Evolutionary conservation across 805 yeast species (phyloP).

Genomic region (Cyberlindnera maclurae): DNA sequence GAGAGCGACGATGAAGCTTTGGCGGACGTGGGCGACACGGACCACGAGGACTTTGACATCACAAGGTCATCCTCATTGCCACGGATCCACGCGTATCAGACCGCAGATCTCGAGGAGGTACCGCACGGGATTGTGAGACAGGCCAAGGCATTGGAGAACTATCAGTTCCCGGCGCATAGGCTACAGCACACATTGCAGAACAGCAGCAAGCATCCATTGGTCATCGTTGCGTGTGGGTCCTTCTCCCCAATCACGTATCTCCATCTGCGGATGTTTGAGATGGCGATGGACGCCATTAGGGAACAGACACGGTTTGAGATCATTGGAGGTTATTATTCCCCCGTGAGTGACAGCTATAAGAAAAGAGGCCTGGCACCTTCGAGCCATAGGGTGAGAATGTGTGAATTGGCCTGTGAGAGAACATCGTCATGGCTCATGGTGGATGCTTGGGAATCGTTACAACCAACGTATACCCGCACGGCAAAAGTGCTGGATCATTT

Average conservation of each 20-base stretch:
- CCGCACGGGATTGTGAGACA: slow-evolving; percentile 92
- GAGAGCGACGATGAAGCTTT: slow-evolving; percentile 19
- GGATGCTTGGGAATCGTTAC: slow-evolving; percentile 97
- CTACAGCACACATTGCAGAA: slow-evolving; percentile 63
- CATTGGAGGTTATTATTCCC: slow-evolving; percentile 93
- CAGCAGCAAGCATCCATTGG: slow-evolving; percentile 78
- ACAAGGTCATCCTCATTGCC: slow-evolving; percentile 20
- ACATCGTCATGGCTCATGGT: slow-evolving; percentile 98
- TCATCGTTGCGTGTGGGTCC: slow-evolving; percentile 95
- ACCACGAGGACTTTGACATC: slow-evolving; percentile 8
- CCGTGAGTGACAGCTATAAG: slow-evolving; percentile 87
- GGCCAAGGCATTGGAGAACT: slow-evolving; percentile 60
- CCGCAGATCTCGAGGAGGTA: slow-evolving; percentile 94
- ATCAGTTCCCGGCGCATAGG: slow-evolving; percentile 84
- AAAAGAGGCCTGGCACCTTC: slow-evolving; percentile 91
- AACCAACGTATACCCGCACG: slow-evolving; percentile 84
- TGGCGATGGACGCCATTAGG: slow-evolving; percentile 90
- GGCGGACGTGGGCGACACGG: slow-evolving; percentile 7
- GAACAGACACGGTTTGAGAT: slow-evolving; percentile 94
- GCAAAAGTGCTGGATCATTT: slow-evolving; percentile 95
- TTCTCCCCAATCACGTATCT: slow-evolving; percentile 93
- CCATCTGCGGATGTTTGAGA: slow-evolving; percentile 95
- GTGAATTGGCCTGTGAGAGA: slow-evolving; percentile 95
- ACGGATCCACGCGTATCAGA: slow-evolving; percentile 43
- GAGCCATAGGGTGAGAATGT: slow-evolving; percentile 90